Evolutionary conservation across 768 basidiomycete species (phyloP), one percentile per base, ranked within the genome.

Genomic region (Termitomyces sp.): DNA sequence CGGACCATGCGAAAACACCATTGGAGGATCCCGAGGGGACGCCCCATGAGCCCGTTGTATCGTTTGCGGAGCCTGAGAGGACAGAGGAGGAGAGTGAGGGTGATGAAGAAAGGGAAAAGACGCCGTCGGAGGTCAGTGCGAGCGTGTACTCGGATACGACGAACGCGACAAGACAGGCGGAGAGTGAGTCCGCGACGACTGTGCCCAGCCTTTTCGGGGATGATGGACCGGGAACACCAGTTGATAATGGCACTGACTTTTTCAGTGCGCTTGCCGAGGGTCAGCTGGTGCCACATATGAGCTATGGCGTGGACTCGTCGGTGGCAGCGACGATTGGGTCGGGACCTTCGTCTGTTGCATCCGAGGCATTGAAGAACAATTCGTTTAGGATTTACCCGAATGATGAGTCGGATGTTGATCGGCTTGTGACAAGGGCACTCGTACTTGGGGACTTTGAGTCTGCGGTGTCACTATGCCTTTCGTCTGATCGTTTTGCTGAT

Each of bases 321-420:
- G 94, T 95, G 14, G 96, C 95, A 19, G 96, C 96, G 0, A 99
- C 96, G 0, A 80, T 91, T 28, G 96, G 96, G n/a, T 94, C 92
- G 2, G 79, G 92, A 2, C 85, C 94, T 2, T 91, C 92, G 0
- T 94, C 91, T 7, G 79, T 89, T 37, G 81, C 84, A 0, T 88
- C 86, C 0, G 89, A 91, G 61, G 76, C 72, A 2, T 69, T 86
- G 66, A 94, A 89, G 73, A 85, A 76, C 61, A 88, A 86, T 62
- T 87, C 86, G 1, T 99, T 99, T 79, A 86, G 79, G 71, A 95
- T 98, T 61, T 96, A 94, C 66, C 91, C 94, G 0, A 66, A 75
- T 9, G 89, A 93, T 42, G 94, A 96, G 70, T 87, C 86, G 10
- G 90, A 96, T 59, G 85, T 86, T 0, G 95, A 98, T 65, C 78